Evolutionary conservation across 148 eudicot genomes (phyloP).

Genomic region (Polygonum aviculare): DNA sequence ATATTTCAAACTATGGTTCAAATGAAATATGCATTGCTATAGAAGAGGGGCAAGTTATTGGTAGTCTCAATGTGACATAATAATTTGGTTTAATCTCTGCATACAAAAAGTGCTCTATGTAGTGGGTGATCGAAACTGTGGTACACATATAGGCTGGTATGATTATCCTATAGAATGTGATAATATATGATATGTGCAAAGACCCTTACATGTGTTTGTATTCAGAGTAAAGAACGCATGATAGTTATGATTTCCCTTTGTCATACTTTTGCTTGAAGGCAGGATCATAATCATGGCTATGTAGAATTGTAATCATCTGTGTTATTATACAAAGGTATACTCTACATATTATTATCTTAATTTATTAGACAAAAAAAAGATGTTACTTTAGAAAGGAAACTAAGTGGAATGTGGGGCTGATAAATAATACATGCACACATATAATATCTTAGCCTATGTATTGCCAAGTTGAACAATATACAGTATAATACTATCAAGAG

Average conservation of each 20-base stretch:
- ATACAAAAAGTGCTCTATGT: neutral
- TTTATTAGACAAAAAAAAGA: neutral
- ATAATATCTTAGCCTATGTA: neutral
- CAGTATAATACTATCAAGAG: neutral
- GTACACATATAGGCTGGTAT: neutral
- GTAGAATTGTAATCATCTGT: slow-evolving; percentile 8
- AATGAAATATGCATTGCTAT: neutral
- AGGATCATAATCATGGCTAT: slow-evolving; percentile 8
- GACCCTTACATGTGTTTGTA: slow-evolving; percentile 4
- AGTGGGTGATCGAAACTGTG: neutral
- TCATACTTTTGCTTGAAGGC: slow-evolving; percentile 5
- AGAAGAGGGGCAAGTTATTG: neutral
- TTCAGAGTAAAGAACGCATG: slow-evolving; percentile 9
- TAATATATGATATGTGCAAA: slow-evolving; percentile 6
- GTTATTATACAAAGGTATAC: neutral
- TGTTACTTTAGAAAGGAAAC: neutral
- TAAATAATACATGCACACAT: neutral
- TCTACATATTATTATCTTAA: neutral
- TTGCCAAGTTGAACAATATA: slow-evolving; percentile 6
- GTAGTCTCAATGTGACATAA: neutral
- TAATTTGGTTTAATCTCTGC: neutral
- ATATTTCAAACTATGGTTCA: neutral
- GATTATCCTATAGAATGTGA: slow-evolving; percentile 7
- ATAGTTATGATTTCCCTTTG: slow-evolving; percentile 1
- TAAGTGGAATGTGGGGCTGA: slow-evolving; percentile 6